Evolutionary conservation across 441 rosid species (phyloP).

Genomic region (Aleurites moluccanus): DNA sequence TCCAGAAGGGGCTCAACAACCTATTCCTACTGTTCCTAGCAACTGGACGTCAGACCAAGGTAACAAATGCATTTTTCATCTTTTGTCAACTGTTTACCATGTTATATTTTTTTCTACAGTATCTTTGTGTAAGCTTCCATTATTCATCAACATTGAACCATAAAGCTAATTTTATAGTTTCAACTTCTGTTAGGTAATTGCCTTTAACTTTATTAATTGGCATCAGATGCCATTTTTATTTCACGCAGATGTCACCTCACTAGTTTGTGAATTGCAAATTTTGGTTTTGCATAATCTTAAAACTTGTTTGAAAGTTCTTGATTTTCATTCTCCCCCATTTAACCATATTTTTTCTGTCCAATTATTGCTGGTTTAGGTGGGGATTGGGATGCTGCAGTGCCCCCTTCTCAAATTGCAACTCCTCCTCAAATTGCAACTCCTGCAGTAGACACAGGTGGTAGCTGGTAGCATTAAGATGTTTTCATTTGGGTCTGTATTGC

Average conservation of each 20-base stretch:
- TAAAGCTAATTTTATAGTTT: not conserved
- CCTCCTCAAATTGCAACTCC: not conserved
- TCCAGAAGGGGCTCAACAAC: slow-evolving; percentile 7
- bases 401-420: not conserved
- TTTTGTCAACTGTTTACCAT: not conserved
- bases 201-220: not conserved
- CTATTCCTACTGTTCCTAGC: slow-evolving; percentile 25
- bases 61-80: not conserved
- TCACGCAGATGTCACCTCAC: not conserved
- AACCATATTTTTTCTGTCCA: not conserved
- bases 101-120: not conserved
- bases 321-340: not conserved
- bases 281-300: not conserved
- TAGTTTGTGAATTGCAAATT: not conserved
- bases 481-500: not conserved
- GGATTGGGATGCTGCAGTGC: slow-evolving; percentile 1
- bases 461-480: not conserved
- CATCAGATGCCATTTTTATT: not conserved
- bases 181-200: not conserved
- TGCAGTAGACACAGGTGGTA: not conserved
- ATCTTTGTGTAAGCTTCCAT: not conserved
- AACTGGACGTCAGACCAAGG: slow-evolving; percentile 14
- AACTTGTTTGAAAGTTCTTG: not conserved
- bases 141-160: too few relatives aligned
- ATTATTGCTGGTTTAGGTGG: not conserved